A percentile compares a stretch with the other conserved stretches of the same genome.
Evolutionary conservation across 805 yeast species (phyloP).

Genomic region (Wickerhamiella qilinensis): DNA sequence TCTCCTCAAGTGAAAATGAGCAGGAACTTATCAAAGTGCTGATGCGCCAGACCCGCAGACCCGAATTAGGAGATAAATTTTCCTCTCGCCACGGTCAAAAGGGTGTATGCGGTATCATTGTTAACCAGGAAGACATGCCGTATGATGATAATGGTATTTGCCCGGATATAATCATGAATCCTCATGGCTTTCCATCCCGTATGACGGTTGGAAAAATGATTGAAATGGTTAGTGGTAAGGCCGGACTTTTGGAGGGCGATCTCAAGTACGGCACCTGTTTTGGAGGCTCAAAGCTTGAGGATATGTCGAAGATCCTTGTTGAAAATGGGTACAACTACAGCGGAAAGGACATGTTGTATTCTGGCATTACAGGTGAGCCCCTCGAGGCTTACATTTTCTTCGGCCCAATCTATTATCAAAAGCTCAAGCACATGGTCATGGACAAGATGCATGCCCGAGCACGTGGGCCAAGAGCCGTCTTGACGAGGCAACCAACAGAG

Average conservation of each 20-base stretch:
- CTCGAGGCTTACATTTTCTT: conserved; percentile 94
- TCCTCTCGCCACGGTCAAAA: conserved; percentile 97
- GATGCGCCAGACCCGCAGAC: conserved; percentile 88
- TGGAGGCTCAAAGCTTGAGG: conserved; percentile 93
- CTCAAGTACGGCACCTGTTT: conserved; percentile 96
- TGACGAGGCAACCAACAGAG: conserved; percentile 96
- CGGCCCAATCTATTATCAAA: conserved; percentile 96
- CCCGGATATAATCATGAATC: conserved; percentile 97
- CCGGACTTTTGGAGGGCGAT: conserved; percentile 85
- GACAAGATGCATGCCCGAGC: conserved; percentile 99
- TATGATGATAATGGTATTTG: conserved; percentile 81
- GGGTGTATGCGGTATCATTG: conserved; percentile 98
- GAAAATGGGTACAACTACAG: conserved; percentile 87
- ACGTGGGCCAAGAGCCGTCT: conserved; percentile 94
- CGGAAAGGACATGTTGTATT: conserved; percentile 94
- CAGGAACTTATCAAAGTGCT: conserved; percentile 87
- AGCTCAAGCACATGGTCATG: conserved; percentile 95
- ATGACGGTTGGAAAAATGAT: conserved; percentile 99
- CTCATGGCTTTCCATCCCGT: conserved; percentile 99
- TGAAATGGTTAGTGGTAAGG: conserved; percentile 90
- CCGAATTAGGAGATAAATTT: conserved; percentile 94
- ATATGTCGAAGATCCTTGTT: conserved; percentile 80
- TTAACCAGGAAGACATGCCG: conserved; percentile 92
- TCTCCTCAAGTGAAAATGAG: conserved; percentile 89
- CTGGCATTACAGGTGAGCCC: conserved; percentile 96